phyloP scores from a whole-genome alignment of 2,329 filamentous ascomycete species.

The Pyrenochaeta sp. region DNA sequence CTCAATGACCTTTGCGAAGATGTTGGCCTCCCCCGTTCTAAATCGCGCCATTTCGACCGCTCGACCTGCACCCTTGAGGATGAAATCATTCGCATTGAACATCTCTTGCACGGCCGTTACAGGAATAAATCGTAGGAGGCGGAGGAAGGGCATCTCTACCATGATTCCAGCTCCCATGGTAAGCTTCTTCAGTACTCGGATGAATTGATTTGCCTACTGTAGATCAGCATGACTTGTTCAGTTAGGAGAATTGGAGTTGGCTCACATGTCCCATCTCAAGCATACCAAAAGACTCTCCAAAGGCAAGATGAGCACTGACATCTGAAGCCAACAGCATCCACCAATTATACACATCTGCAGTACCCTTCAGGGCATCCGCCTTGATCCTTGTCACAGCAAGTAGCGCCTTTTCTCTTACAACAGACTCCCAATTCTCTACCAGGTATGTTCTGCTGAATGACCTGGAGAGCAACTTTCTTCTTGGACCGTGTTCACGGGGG shows the following conservation, averaged over 20 bases:
- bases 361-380: slow-evolving; percentile 27
- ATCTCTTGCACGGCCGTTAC: slow-evolving; percentile 40
- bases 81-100: slow-evolving; percentile 47
- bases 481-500: slow-evolving; percentile 42
- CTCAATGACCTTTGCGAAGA: slow-evolving; percentile 46
- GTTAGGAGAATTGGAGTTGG: neutral
- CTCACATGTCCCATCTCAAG: slow-evolving; percentile 49
- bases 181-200: slow-evolving; percentile 47
- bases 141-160: slow-evolving; percentile 47
- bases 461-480: slow-evolving; percentile 48
- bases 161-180: slow-evolving; percentile 48
- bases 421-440: slow-evolving; percentile 47
- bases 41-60: slow-evolving; percentile 43
- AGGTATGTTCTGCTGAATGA: slow-evolving; percentile 49
- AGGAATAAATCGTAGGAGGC: slow-evolving; percentile 44
- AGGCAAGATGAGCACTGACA: slow-evolving; percentile 47
- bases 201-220: slow-evolving; percentile 45
- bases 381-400: slow-evolving; percentile 47
- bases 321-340: slow-evolving; percentile 53
- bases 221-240: neutral
- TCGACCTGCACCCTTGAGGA: slow-evolving; percentile 38
- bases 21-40: slow-evolving; percentile 41
- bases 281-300: slow-evolving; percentile 52
- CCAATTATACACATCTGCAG: slow-evolving; percentile 48
- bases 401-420: slow-evolving; percentile 43